phyloP scores from a whole-genome alignment of 441 rosid genomes.

The Croton laevigatus region DNA sequence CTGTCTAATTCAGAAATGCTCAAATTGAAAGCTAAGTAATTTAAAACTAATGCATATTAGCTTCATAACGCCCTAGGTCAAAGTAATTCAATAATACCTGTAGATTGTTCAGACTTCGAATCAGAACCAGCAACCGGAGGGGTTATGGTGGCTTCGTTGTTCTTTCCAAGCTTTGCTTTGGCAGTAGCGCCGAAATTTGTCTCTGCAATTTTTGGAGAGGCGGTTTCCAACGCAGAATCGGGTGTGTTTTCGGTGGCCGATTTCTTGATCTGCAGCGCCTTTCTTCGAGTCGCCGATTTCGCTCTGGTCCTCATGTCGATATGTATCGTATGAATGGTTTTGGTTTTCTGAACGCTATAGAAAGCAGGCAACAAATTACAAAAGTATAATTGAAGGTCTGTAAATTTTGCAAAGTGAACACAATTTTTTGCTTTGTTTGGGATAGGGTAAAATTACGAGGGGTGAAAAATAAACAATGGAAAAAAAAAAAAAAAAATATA shows the following conservation, averaged over 20 bases:
- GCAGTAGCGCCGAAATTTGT: conserved; percentile 24
- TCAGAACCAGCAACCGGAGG: conserved; percentile 20
- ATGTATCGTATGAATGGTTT: background rate
- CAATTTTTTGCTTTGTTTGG: too few species aligned
- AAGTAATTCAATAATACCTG: conserved; percentile 26
- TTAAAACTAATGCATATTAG: background rate
- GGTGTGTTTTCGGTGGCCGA: conserved; percentile 19
- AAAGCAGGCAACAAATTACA: background rate
- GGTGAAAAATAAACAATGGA: too few species aligned
- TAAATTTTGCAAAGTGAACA: too few species aligned
- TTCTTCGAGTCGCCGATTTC: conserved; percentile 28
- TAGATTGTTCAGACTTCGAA: conserved; percentile 26
- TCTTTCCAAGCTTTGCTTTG: conserved; percentile 28
- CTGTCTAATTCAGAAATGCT: background rate
- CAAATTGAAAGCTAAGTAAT: background rate
- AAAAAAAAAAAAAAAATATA: too few species aligned
- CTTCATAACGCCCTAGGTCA: background rate
- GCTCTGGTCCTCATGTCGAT: conserved; percentile 39
- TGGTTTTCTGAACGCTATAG: background rate
- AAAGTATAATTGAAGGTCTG: too few species aligned
- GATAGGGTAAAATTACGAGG: too few species aligned
- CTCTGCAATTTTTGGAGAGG: conserved; percentile 22
- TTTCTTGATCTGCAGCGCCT: conserved; percentile 39
- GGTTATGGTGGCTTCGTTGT: conserved; percentile 22
- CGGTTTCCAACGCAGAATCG: conserved; percentile 20